Base-by-base conservation (phyloP, 345 rosid species). In the Boechera retrofracta region DNA sequence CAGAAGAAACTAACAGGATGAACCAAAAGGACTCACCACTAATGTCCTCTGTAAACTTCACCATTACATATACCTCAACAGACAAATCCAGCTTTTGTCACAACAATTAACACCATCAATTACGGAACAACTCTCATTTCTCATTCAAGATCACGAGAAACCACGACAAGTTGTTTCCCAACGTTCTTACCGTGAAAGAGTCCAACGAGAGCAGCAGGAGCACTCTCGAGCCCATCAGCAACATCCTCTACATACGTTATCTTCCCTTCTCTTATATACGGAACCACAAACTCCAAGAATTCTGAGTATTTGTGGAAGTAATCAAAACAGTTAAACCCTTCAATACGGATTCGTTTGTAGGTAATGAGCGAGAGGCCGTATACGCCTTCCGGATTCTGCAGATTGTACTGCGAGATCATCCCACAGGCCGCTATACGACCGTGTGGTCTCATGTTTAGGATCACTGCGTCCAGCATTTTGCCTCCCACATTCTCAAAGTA, bases 391-490 rank as follows among this genome's bases (percentile, higher is more conserved):
- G 86, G 85, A 35, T 58, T 29, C 12, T 77, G 75, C 6, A 83
- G 84, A 36, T 82, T 82, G 79, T 85, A 85, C 45, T 87, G 91
- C 0, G 91, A 85, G 66, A 88, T 86, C 89, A 88, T 84, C 51
- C 88, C 92, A 24, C 85, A 83, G 0, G 72, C 83, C n/a, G 86
- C 86, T 1, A 86, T 83, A 1, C 86, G 81, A 0, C 89, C 91
- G 11, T 18, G 82, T n/a, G 9, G 18, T 70, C 83, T 83, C 86
- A 88, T 84, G 85, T 84, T 83, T 2, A 73, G 11, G 5, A 88
- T 87, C 58, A 86, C 92, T 21, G 85, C 84, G 26, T 86, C 88
- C 0, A 86, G 76, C 81, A 85, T 85, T 67, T 77, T 56, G 6
- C 92, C 88, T 28, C 89, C 89, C 11, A 86, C 88, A 56, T 85